Conservation (phyloP, 306 rosid genomes). For the Fagus sylvatica region DNA sequence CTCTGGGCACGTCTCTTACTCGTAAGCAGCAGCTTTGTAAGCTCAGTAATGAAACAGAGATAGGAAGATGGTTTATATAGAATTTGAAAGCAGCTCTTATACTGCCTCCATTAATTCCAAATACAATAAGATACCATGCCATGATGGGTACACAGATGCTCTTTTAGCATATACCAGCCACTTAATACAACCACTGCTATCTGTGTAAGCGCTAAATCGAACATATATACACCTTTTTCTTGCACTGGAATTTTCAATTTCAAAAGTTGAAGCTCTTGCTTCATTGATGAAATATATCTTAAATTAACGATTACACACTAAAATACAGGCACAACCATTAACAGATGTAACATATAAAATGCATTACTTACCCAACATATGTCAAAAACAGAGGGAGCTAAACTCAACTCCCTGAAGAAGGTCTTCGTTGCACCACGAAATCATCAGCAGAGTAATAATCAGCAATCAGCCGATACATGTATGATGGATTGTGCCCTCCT, state of each 20-base stretch:
- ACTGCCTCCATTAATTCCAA: background rate
- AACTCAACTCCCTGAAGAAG: constrained; percentile 53
- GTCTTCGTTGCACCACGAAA: constrained; percentile 73
- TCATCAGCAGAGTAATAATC: constrained; percentile 97
- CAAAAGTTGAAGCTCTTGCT: constrained; percentile 12
- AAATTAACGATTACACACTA: constrained; percentile 1
- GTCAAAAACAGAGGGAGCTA: constrained; percentile 32
- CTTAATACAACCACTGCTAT: background rate
- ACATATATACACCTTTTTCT: background rate
- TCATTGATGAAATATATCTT: background rate
- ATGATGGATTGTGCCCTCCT: constrained; percentile 96
- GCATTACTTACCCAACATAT: constrained; percentile 31
- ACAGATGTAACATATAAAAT: background rate
- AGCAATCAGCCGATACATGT: constrained; percentile 93
- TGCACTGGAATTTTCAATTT: constrained; percentile 1
- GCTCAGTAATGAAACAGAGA: background rate
- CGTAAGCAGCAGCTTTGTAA: background rate
- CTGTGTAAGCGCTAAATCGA: background rate
- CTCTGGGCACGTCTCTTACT: background rate
- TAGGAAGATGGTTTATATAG: background rate
- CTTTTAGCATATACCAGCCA: background rate
- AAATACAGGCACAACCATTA: background rate
- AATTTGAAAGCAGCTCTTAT: background rate
- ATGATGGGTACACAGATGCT: background rate
- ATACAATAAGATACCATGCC: background rate